These are phyloP conservation scores for Thelonectria discophora DNA, from an alignment of 2,329 filamentous ascomycete genomes.

Conservation along the genomic window DNA sequence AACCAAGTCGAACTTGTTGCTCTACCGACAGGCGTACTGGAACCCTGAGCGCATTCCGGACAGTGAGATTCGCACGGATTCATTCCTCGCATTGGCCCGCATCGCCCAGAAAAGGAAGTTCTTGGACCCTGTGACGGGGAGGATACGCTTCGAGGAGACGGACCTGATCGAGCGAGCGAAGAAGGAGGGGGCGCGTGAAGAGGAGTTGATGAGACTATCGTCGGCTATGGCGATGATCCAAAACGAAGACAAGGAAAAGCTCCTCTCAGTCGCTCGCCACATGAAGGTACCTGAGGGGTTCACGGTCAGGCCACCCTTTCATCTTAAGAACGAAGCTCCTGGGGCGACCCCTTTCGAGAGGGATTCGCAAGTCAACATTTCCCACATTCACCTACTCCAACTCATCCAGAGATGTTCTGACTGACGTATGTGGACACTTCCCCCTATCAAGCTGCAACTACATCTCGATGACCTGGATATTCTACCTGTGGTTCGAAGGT, in stretches of 20 bases:
- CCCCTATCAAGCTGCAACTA: conserved; percentile 50
- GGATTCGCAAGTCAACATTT: background rate
- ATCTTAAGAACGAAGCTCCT: background rate
- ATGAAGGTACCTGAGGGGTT: background rate
- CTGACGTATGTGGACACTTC: conserved; percentile 14
- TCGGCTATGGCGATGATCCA: background rate
- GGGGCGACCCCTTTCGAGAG: background rate
- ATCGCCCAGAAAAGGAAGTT: conserved; percentile 40
- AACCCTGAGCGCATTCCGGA: conserved; percentile 49
- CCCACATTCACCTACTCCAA: conserved; percentile 2
- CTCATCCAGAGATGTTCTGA: conserved; percentile 13
- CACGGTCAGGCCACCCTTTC: background rate
- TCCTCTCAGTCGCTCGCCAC: background rate
- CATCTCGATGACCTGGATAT: conserved; percentile 35
- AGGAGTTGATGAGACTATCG: background rate
- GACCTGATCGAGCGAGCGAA: conserved; percentile 39
- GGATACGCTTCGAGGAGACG: conserved; percentile 42
- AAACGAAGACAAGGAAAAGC: background rate
- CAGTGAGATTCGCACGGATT: conserved; percentile 39
- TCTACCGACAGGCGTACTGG: conserved; percentile 48
- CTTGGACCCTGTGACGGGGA: conserved; percentile 42
- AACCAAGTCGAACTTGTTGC: conserved; percentile 44
- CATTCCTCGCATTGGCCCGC: conserved; percentile 41
- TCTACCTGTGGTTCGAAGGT: conserved; percentile 38
- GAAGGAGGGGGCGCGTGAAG: conserved; percentile 3